Conservation (phyloP, 2,329 filamentous ascomycete species). For the Pyrenochaeta sp. region DNA sequence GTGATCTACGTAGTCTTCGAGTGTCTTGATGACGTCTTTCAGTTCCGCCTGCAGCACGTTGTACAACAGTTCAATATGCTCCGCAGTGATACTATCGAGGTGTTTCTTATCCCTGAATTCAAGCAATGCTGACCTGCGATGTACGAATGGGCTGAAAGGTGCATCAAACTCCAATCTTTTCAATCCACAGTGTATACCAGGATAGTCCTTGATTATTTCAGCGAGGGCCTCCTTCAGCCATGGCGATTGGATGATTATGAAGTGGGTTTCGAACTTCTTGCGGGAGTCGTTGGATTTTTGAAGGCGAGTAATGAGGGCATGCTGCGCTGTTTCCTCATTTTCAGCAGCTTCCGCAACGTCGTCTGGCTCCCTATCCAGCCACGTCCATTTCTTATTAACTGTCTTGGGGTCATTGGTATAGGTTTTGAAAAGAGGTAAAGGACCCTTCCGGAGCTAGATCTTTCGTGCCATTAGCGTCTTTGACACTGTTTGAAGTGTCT, state of each 20-base stretch:
- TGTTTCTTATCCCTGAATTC: background rate
- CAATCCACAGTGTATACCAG: constrained; percentile 66
- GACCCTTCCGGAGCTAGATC: constrained; percentile 20
- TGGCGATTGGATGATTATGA: constrained; percentile 70
- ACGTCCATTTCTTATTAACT: constrained; percentile 35
- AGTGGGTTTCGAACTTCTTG: constrained; percentile 68
- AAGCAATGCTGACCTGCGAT: constrained; percentile 63
- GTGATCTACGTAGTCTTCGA: constrained; percentile 6
- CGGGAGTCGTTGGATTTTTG: constrained; percentile 59
- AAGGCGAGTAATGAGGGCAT: constrained; percentile 56
- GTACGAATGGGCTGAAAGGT: constrained; percentile 70
- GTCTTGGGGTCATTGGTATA: constrained; percentile 36
- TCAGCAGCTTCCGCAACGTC: constrained; percentile 56
- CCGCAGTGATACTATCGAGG: constrained; percentile 9
- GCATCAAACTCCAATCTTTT: constrained; percentile 68
- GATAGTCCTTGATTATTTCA: constrained; percentile 65
- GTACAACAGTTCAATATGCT: constrained; percentile 51
- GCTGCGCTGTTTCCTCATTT: constrained; percentile 67
- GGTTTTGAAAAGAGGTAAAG: constrained; percentile 25
- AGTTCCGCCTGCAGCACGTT: constrained; percentile 50
- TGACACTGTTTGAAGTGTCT: constrained; percentile 9
- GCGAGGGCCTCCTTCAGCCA: constrained; percentile 65
- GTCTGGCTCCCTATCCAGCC: constrained; percentile 35
- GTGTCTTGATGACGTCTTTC: constrained; percentile 48
- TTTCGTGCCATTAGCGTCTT: constrained; percentile 4